A percentile compares a stretch with the other conserved stretches of the same genome.
Evolutionary conservation across 768 basidiomycete species (phyloP).

Genomic region (Kwoniella dejecticola): DNA sequence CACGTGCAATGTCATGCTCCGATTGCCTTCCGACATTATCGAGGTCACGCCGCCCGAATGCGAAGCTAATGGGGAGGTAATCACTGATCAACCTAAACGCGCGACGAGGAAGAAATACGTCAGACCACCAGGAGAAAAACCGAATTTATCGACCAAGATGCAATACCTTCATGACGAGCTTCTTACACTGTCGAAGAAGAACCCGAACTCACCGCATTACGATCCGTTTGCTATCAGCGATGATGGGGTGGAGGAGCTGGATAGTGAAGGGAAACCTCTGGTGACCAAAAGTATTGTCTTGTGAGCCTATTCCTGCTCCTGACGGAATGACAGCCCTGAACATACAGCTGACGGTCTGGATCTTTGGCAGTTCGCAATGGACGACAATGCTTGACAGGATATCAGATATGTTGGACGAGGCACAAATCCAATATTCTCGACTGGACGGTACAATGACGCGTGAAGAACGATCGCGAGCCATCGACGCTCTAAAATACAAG

Average conservation of each 20-base stretch:
- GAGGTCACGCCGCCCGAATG: constrained; percentile 72
- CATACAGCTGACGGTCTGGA: too few relatives aligned
- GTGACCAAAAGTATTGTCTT: constrained; percentile 93
- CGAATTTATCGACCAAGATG: constrained; percentile 77
- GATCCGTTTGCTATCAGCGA: constrained; percentile 62
- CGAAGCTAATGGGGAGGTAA: constrained; percentile 59
- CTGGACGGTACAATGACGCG: constrained; percentile 98
- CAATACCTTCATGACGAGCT: constrained; percentile 78
- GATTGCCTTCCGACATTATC: constrained; percentile 69
- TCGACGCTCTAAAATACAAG: constrained; percentile 89
- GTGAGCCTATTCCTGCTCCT: constrained; percentile 61
- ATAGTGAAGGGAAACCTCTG: constrained; percentile 69
- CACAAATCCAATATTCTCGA: constrained; percentile 83
- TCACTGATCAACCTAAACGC: constrained; percentile 21
- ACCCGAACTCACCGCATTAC: constrained; percentile 85
- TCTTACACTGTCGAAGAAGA: constrained; percentile 73
- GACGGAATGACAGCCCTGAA: too few relatives aligned
- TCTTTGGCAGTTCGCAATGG: constrained; percentile 97
- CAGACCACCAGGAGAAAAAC: constrained; percentile 42
- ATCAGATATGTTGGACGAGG: constrained; percentile 81
- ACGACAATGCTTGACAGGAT: constrained; percentile 79
- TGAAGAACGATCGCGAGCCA: constrained; percentile 84
- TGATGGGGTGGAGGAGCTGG: constrained; percentile 76
- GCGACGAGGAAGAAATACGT: constrained; percentile 41
- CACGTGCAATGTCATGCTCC: constrained; percentile 71